These are phyloP conservation scores for Trebouxia sp. DNA, from an alignment of 139 green algal species.

Conservation along the genomic window DNA sequence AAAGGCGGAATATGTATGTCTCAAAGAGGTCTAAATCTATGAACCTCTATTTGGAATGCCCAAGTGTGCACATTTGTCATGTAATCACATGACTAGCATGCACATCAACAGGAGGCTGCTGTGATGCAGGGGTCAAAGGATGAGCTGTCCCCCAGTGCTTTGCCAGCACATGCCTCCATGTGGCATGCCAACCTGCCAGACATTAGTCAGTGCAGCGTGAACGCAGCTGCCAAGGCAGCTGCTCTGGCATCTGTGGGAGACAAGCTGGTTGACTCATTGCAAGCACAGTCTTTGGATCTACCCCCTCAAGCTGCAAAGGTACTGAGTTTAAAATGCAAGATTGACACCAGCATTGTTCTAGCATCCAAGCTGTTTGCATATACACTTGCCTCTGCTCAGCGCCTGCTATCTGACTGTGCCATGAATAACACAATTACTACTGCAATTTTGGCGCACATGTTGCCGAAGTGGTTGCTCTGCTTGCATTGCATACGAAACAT, in stretches of 20 bases:
- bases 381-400: neutral
- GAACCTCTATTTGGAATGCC: too few relatives aligned
- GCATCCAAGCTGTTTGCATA: neutral
- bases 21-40: too few relatives aligned
- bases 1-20: too few relatives aligned
- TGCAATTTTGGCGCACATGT: too few relatives aligned
- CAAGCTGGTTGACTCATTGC: slow-evolving; percentile 63
- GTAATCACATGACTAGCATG: too few relatives aligned
- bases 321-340: neutral
- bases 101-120: neutral
- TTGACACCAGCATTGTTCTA: neutral
- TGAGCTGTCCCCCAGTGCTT: too few relatives aligned
- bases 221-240: slow-evolving; percentile 27
- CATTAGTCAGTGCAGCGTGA: slow-evolving; percentile 21
- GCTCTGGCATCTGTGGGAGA: slow-evolving; percentile 40
- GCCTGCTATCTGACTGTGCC: too few relatives aligned
- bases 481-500: too few relatives aligned
- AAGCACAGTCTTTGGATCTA: slow-evolving; percentile 79
- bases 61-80: too few relatives aligned
- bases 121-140: too few relatives aligned
- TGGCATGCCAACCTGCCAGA: slow-evolving; percentile 24
- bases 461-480: too few relatives aligned
- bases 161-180: slow-evolving; percentile 19
- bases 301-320: slow-evolving; percentile 54
- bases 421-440: too few relatives aligned